Base-by-base conservation (phyloP, 2,329 filamentous ascomycete species). In the Cladophialophora carrionii region DNA sequence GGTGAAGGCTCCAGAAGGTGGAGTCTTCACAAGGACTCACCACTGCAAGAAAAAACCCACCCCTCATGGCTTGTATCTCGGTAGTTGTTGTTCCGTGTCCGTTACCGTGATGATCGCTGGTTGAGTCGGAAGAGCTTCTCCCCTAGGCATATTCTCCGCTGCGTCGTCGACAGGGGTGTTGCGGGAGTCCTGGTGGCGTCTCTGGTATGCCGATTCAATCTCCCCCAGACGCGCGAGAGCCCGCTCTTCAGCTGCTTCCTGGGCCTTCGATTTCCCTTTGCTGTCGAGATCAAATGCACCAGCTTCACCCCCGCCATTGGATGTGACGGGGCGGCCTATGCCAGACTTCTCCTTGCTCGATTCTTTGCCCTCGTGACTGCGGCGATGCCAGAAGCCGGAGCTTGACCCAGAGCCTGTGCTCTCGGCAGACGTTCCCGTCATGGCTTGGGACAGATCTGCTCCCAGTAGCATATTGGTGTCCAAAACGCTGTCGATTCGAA, bases 231-330 rank as follows among this genome's bases (percentile, higher is more conserved):
- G 57, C 9, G 57, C 57, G 4, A 51, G 63, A 14, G 57, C 57
- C 10, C 61, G 61, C 20, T 67, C 65, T 58, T 67, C 65, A 6
- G 65, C 65, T n/a, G 65, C 65, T 49, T 67, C 65, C 43, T 67
- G 34, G 4, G 41, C 65, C 46, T 67, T 67, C 8, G 61, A 57
- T 37, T 63, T 63, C 41, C 12, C 46, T 14, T 32, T 54, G 32
- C 32, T 58, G 31, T 29, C 29, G 24, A 20, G 26, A 41, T 29
- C 41, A 2, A 41, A 29, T 26, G 20, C 32, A 6, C 34, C 48
- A 22, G 7, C 24, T 22, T 4, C 43, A 12, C 20, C 48, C 6
- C 37, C 20, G 14, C 53, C 7, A 29, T 20, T 29, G 29, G 43
- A 17, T 22, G 31, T 37, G 31, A 53, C n/a, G 34, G 37, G 17